Evolutionary conservation across 495 filamentous ascomycete species (phyloP).

Genomic region (Penicillium antarcticum): DNA sequence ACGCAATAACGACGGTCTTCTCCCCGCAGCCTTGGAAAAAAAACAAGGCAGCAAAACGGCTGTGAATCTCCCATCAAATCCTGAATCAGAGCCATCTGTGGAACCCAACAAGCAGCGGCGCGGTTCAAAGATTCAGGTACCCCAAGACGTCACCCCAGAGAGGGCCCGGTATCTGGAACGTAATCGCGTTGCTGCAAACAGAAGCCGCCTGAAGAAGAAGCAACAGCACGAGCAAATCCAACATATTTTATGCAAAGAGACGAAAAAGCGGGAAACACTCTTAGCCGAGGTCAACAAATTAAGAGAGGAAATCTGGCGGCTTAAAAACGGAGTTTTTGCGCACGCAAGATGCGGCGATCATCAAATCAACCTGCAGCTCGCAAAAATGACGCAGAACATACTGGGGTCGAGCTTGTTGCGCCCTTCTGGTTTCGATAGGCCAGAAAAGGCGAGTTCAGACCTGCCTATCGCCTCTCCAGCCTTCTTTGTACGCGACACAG

Average conservation of each 20-base stretch:
- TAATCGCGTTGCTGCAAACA: constrained; percentile 5
- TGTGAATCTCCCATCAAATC: too few species aligned
- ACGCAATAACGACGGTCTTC: too few species aligned
- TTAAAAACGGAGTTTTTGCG: constrained; percentile 5
- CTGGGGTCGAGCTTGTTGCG: too few species aligned
- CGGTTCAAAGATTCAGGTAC: too few species aligned
- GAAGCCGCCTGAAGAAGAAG: constrained; percentile 5
- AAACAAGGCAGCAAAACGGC: too few species aligned
- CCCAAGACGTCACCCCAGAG: background rate
- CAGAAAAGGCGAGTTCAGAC: too few species aligned
- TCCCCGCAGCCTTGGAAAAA: too few species aligned
- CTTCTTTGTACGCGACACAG: too few species aligned
- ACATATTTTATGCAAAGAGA: background rate
- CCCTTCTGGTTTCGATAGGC: too few species aligned
- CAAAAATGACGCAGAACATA: background rate
- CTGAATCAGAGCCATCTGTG: too few species aligned
- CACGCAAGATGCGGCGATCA: constrained; percentile 1
- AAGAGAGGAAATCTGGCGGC: constrained; percentile 1
- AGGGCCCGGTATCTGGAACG: constrained; percentile 1
- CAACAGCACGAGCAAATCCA: background rate
- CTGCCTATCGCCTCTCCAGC: too few species aligned
- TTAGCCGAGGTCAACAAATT: background rate
- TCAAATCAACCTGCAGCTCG: background rate
- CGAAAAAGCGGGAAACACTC: background rate
- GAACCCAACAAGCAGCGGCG: too few species aligned